phyloP scores from a whole-genome alignment of 2,329 filamentous ascomycete genomes.

The Rhytidhysteron rufulum region DNA sequence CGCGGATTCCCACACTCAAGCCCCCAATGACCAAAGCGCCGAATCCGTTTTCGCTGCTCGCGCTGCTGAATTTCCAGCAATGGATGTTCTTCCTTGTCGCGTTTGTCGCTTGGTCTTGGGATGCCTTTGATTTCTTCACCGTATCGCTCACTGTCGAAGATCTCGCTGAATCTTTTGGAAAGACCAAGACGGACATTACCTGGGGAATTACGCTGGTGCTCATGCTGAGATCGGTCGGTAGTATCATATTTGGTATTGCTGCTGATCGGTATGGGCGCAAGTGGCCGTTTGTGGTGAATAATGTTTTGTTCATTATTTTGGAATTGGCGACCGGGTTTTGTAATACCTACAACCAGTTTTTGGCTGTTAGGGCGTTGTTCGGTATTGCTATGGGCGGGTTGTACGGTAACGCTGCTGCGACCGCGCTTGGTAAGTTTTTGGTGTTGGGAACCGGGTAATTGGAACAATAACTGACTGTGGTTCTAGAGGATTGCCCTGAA shows the following conservation, averaged over 20 bases:
- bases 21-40: conserved; percentile 53
- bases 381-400: conserved; percentile 59
- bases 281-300: conserved; percentile 54
- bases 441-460: background rate
- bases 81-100: conserved; percentile 55
- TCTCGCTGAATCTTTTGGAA: conserved; percentile 48
- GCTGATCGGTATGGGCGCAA: conserved; percentile 51
- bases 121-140: conserved; percentile 42
- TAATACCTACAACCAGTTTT: conserved; percentile 52
- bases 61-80: conserved; percentile 51
- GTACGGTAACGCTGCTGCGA: conserved; percentile 59
- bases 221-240: conserved; percentile 56
- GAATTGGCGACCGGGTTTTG: conserved; percentile 57
- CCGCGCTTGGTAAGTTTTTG: too few species aligned
- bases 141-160: conserved; percentile 51
- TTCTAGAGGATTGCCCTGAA: conserved; percentile 57
- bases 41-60: conserved; percentile 52
- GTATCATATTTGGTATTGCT: conserved; percentile 50
- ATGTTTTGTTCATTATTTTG: conserved; percentile 54
- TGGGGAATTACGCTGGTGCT: conserved; percentile 45
- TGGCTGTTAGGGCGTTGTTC: conserved; percentile 55
- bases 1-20: conserved; percentile 51
- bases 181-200: conserved; percentile 51
- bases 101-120: conserved; percentile 47
- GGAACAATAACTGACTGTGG: too few species aligned